phyloP scores from a whole-genome alignment of 805 yeast species.

The Candida vaughaniae region DNA sequence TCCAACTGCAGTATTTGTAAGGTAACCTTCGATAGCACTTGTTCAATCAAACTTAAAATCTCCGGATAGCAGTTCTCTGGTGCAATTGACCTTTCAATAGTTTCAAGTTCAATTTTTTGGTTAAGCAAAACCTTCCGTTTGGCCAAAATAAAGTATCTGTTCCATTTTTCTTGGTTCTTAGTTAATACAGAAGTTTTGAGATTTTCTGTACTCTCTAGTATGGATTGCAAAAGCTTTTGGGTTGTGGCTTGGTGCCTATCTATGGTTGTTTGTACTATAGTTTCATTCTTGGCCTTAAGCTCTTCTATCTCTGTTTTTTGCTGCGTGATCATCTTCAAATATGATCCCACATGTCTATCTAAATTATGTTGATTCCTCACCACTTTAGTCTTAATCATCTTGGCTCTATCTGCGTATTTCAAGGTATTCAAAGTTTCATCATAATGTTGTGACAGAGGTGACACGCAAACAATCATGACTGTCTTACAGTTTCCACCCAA shows the following conservation, averaged over 20 bases:
- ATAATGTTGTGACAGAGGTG: slow-evolving; percentile 83
- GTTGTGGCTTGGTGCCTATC: slow-evolving; percentile 31
- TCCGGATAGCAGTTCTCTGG: background rate
- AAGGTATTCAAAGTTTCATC: slow-evolving; percentile 92
- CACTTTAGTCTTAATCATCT: slow-evolving; percentile 81
- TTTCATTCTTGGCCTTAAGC: slow-evolving; percentile 53
- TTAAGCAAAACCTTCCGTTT: slow-evolving; percentile 46
- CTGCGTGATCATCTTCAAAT: slow-evolving; percentile 78
- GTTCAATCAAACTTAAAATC: slow-evolving; percentile 25
- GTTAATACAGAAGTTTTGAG: slow-evolving; percentile 41
- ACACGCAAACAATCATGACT: slow-evolving; percentile 91
- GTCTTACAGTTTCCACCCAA: slow-evolving; percentile 94
- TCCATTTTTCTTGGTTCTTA: slow-evolving; percentile 45
- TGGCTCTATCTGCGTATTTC: slow-evolving; percentile 89
- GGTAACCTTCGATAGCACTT: slow-evolving; percentile 34
- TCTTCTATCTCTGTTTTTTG: slow-evolving; percentile 74
- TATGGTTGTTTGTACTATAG: slow-evolving; percentile 38
- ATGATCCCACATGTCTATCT: slow-evolving; percentile 82
- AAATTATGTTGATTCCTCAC: slow-evolving; percentile 71
- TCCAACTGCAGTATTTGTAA: slow-evolving; percentile 54
- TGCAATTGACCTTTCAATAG: background rate
- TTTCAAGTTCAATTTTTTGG: slow-evolving; percentile 39
- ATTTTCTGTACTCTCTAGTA: slow-evolving; percentile 43
- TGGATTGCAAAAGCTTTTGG: slow-evolving; percentile 37
- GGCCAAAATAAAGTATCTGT: slow-evolving; percentile 43